Conservation (phyloP, 2,329 filamentous ascomycete species). For the Diatrype stigma region DNA sequence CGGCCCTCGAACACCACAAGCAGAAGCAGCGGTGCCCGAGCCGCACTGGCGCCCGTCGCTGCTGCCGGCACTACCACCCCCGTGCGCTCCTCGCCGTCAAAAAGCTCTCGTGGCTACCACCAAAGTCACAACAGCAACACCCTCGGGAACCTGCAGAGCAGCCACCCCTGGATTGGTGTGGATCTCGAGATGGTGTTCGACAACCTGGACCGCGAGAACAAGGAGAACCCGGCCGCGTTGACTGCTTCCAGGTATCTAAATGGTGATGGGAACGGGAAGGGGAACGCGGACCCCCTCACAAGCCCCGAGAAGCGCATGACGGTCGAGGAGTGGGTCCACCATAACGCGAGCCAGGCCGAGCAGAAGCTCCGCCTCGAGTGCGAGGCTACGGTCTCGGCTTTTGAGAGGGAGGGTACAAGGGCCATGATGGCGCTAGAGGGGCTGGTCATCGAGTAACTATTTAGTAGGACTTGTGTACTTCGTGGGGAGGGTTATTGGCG, state of each 20-base stretch:
- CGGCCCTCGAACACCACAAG: conserved; percentile 46
- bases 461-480: too few relatives aligned
- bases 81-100: conserved; percentile 55
- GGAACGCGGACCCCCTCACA: conserved; percentile 56
- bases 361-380: conserved; percentile 74
- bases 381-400: conserved; percentile 74
- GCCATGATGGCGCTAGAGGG: conserved; percentile 77
- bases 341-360: conserved; percentile 78
- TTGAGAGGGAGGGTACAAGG: conserved; percentile 76
- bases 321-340: conserved; percentile 86
- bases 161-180: conserved; percentile 64
- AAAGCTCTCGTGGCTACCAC: conserved; percentile 29
- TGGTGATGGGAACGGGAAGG: conserved; percentile 35
- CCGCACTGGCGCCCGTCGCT: conserved; percentile 43
- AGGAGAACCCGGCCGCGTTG: conserved; percentile 45
- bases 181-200: conserved; percentile 73
- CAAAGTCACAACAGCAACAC: background rate
- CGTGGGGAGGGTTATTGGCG: too few relatives aligned
- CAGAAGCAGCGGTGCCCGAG: conserved; percentile 42
- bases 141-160: conserved; percentile 52
- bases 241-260: conserved; percentile 40
- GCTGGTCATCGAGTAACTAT: conserved; percentile 49
- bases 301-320: conserved; percentile 84
- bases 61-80: conserved; percentile 44
- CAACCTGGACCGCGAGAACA: conserved; percentile 50